These are phyloP conservation scores for Botryosphaeria agaves DNA, from an alignment of 2,329 filamentous ascomycete species.

Conservation along the genomic window DNA sequence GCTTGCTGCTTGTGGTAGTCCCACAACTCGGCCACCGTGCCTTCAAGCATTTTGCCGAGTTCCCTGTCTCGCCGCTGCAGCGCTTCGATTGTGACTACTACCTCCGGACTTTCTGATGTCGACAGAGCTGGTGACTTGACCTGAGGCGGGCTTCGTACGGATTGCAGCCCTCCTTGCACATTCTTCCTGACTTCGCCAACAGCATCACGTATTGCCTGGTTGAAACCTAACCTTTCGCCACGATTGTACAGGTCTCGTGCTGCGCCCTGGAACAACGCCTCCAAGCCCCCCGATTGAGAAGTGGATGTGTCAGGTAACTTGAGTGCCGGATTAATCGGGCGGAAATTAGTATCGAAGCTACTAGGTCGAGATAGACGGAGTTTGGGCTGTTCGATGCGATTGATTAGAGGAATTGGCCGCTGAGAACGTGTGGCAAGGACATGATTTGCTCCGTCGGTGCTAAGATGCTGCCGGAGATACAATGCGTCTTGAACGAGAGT, in stretches of 20 bases:
- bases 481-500: slow-evolving; percentile 77
- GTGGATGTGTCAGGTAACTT: neutral
- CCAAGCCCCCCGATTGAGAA: slow-evolving; percentile 39
- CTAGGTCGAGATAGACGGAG: slow-evolving; percentile 8
- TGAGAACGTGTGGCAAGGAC: slow-evolving; percentile 56
- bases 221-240: slow-evolving; percentile 62
- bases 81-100: slow-evolving; percentile 22
- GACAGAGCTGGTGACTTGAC: neutral
- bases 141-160: slow-evolving; percentile 2
- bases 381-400: slow-evolving; percentile 8
- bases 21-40: slow-evolving; percentile 46
- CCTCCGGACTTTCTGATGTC: neutral
- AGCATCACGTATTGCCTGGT: slow-evolving; percentile 64
- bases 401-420: slow-evolving; percentile 16
- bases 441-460: slow-evolving; percentile 40
- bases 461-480: slow-evolving; percentile 50
- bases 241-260: slow-evolving; percentile 57
- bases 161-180: slow-evolving; percentile 49
- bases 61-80: slow-evolving; percentile 50
- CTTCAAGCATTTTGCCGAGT: slow-evolving; percentile 50
- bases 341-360: slow-evolving; percentile 6
- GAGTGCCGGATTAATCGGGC: neutral
- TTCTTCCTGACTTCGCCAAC: slow-evolving; percentile 66
- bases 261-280: slow-evolving; percentile 57
- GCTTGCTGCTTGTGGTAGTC: slow-evolving; percentile 35